Evolutionary conservation across 2,329 filamentous ascomycete genomes (phyloP).

Genomic region (Aspergillus unguis): DNA sequence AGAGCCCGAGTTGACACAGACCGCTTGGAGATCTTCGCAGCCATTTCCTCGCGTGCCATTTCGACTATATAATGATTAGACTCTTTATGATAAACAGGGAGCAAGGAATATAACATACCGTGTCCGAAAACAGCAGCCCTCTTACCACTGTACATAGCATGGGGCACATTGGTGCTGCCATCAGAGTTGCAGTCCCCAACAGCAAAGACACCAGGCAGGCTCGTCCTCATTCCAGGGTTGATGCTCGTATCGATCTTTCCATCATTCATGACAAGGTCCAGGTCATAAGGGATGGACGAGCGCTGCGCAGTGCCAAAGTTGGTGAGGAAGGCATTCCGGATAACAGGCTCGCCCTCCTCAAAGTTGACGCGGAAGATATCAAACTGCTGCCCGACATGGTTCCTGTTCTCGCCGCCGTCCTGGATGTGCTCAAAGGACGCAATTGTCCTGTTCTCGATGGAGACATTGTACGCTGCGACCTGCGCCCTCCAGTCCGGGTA

Average conservation of each 20-base stretch:
- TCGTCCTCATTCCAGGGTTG: conserved; percentile 49
- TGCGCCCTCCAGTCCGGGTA: conserved; percentile 51
- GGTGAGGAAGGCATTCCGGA: conserved; percentile 53
- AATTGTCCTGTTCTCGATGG: conserved; percentile 57
- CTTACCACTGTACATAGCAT: conserved; percentile 60
- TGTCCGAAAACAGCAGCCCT: conserved; percentile 56
- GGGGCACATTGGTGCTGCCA: conserved; percentile 59
- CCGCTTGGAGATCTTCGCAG: conserved; percentile 30
- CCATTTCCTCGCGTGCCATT: conserved; percentile 31
- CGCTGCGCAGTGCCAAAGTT: conserved; percentile 49
- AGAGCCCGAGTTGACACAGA: conserved; percentile 22
- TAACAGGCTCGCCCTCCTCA: conserved; percentile 42
- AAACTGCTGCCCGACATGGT: conserved; percentile 39
- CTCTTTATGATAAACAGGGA: neutral
- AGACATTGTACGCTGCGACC: conserved; percentile 50
- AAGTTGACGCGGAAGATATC: conserved; percentile 58
- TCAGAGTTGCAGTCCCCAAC: conserved; percentile 61
- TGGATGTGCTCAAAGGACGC: conserved; percentile 47
- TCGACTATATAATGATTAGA: conserved; percentile 24
- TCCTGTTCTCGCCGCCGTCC: conserved; percentile 28
- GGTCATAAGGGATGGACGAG: conserved; percentile 46
- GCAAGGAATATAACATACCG: conserved; percentile 40
- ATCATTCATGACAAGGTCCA: conserved; percentile 48
- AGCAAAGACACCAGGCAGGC: conserved; percentile 54
- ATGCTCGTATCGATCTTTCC: conserved; percentile 46